Conservation (phyloP, 495 filamentous ascomycete species). For the Rostrohypoxylon terebratum region DNA sequence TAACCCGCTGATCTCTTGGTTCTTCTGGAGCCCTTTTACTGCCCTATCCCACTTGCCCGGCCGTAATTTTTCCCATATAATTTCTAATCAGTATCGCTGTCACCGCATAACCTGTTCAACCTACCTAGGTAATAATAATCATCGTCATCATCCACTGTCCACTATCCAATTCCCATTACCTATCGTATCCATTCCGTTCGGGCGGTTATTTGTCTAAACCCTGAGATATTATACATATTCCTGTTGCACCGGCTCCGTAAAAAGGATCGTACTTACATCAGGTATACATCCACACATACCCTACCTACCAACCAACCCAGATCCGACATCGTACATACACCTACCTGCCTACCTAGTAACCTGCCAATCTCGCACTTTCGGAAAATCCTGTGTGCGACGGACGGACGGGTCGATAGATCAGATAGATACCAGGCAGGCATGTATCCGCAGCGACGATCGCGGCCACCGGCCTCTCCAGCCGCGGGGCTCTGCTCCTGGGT, state of each 20-base stretch:
- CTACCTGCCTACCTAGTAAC: background rate
- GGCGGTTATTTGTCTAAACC: background rate
- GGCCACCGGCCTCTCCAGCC: background rate
- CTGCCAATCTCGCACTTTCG: background rate
- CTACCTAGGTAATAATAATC: background rate
- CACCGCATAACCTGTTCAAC: background rate
- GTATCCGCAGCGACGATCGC: constrained; percentile 18
- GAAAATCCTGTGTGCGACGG: background rate
- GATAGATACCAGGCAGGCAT: background rate
- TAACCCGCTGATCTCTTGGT: constrained; percentile 14
- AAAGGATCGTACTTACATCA: background rate
- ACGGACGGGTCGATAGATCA: background rate
- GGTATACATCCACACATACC: background rate
- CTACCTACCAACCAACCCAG: too few relatives aligned
- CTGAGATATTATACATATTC: background rate
- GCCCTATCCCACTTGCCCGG: background rate
- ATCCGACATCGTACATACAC: background rate
- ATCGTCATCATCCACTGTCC: background rate
- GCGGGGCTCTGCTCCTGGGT: constrained; percentile 40
- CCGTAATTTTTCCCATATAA: background rate
- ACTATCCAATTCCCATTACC: background rate
- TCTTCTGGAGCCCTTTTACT: background rate
- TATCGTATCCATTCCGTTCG: background rate
- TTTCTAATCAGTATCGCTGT: constrained; percentile 1
- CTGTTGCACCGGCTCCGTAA: background rate